Percentiles rank a stretch among this genome's conserved stretches.
Conservation (phyloP, 192 early-diverging fungal species). For the Haplosporangium gracile region DNA sequence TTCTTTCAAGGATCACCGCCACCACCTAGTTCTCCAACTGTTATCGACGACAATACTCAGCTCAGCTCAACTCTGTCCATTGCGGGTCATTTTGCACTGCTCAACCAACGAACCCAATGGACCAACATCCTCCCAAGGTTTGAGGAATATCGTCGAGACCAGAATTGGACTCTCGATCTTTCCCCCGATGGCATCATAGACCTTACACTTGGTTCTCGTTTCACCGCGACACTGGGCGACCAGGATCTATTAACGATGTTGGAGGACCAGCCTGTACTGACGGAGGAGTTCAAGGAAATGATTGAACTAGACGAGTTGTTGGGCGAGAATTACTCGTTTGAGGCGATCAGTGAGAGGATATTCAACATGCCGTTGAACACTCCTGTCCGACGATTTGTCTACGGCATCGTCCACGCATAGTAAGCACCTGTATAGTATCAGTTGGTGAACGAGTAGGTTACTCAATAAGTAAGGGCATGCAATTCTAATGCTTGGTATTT, state of each 20-base stretch:
- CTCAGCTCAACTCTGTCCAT: background rate
- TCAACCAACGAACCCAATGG: constrained; percentile 16
- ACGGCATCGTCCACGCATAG: constrained; percentile 17
- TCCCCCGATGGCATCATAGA: constrained; percentile 23
- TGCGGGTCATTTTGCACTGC: constrained; percentile 4
- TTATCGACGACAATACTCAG: background rate
- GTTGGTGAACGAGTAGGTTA: background rate
- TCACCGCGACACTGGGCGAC: background rate
- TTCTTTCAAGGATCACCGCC: background rate
- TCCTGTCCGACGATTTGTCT: constrained; percentile 14
- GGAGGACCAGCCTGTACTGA: constrained; percentile 4
- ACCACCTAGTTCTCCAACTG: background rate
- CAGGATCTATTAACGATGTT: background rate
- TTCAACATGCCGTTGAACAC: constrained; percentile 13
- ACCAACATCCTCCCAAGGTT: background rate
- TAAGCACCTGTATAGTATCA: background rate
- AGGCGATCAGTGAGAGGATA: constrained; percentile 11
- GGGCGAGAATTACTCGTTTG: constrained; percentile 8
- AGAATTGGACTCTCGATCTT: constrained; percentile 8
- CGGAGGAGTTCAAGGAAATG: background rate
- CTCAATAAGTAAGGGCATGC: background rate
- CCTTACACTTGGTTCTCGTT: constrained; percentile 6
- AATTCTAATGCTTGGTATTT: background rate
- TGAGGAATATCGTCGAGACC: background rate
- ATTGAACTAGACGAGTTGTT: background rate